phyloP scores from a whole-genome alignment of 2,329 filamentous ascomycete species.

The Fusarium sp. region DNA sequence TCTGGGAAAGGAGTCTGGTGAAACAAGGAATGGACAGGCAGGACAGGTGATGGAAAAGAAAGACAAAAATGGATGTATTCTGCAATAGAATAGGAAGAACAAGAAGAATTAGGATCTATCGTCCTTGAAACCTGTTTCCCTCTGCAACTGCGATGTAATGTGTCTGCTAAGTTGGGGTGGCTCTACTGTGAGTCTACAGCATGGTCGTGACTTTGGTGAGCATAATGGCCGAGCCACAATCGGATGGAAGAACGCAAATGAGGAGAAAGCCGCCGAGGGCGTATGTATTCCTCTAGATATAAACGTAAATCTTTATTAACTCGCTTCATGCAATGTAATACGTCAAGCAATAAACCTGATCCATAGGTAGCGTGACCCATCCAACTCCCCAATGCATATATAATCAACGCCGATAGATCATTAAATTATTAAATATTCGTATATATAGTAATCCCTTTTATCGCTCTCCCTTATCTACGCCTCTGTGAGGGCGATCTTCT shows the following conservation, averaged over 20 bases:
- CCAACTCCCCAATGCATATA: neutral
- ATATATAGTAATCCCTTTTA: neutral
- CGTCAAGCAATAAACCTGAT: neutral
- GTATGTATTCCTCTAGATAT: neutral
- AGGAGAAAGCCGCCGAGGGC: neutral
- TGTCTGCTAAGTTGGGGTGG: neutral
- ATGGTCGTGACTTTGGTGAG: neutral
- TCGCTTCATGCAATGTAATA: neutral
- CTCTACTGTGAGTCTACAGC: neutral
- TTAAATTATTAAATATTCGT: slow-evolving; percentile 14
- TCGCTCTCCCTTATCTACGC: slow-evolving; percentile 8
- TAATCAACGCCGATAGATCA: slow-evolving; percentile 4
- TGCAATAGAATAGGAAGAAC: slow-evolving; percentile 31
- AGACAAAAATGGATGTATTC: slow-evolving; percentile 32
- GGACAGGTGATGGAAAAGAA: slow-evolving; percentile 23
- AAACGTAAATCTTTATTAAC: neutral
- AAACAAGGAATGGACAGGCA: slow-evolving; percentile 1
- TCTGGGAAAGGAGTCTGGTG: slow-evolving; percentile 25
- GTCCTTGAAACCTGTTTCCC: slow-evolving; percentile 2
- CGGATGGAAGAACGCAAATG: neutral
- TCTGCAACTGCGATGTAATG: neutral
- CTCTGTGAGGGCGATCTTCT: slow-evolving; percentile 30
- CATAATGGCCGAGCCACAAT: neutral
- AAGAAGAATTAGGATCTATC: slow-evolving; percentile 27
- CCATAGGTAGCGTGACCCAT: neutral